Conservation (phyloP, 257 asterid genomes). For the Salvia rosmarinus region DNA sequence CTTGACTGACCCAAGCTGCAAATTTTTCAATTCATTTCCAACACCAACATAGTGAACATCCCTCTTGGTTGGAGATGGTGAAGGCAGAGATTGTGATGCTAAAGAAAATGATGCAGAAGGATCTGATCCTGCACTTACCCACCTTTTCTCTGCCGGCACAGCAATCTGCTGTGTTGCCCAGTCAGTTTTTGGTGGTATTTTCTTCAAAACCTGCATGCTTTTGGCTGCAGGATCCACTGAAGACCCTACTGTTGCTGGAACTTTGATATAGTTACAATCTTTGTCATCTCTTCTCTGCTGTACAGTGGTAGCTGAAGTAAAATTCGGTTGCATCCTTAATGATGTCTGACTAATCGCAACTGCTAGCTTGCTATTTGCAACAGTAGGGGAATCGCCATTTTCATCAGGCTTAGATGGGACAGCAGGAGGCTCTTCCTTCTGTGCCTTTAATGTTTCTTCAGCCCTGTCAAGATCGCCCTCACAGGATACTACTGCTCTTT, state of each 20-base stretch:
- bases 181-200: slow-evolving; percentile 57
- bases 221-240: slow-evolving; percentile 59
- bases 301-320: slow-evolving; percentile 40
- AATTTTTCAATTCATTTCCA: slow-evolving; percentile 56
- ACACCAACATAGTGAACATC: slow-evolving; percentile 41
- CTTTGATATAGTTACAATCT: slow-evolving; percentile 64
- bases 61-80: slow-evolving; percentile 38
- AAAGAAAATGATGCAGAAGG: slow-evolving; percentile 43
- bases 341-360: slow-evolving; percentile 41
- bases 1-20: slow-evolving; percentile 61
- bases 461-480: slow-evolving; percentile 91
- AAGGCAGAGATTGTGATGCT: slow-evolving; percentile 44
- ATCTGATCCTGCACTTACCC: slow-evolving; percentile 47
- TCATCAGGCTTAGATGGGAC: slow-evolving; percentile 60
- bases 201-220: slow-evolving; percentile 52
- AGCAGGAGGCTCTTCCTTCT: slow-evolving; percentile 67
- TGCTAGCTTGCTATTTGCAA: slow-evolving; percentile 46
- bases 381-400: slow-evolving; percentile 55
- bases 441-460: slow-evolving; percentile 68
- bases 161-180: slow-evolving; percentile 61
- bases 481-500: slow-evolving; percentile 79
- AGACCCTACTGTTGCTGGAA: slow-evolving; percentile 47
- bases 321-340: slow-evolving; percentile 45
- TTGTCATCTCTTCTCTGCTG: slow-evolving; percentile 67
- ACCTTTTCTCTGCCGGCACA: slow-evolving; percentile 60